Conservation (phyloP, 768 basidiomycete species). For the Candolleomyces eurysporus region DNA sequence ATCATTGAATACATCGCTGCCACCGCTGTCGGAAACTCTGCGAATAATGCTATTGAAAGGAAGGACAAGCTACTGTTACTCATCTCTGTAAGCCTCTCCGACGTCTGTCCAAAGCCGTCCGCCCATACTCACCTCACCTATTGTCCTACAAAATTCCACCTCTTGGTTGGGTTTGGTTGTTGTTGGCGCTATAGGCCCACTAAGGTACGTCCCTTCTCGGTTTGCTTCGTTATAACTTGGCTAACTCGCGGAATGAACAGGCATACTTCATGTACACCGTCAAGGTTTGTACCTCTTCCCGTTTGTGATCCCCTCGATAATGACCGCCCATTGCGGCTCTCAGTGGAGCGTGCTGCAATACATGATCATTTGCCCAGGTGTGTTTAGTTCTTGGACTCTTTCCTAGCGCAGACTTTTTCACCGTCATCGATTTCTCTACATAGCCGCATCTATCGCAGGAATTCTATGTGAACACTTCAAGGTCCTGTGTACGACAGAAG, state of each 20-base stretch:
- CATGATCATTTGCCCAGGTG: too few relatives aligned
- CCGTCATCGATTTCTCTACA: too few relatives aligned
- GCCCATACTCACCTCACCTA: too few relatives aligned
- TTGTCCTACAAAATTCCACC: too few relatives aligned
- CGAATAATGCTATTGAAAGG: constrained; percentile 65
- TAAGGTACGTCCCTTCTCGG: constrained; percentile 45
- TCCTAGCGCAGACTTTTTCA: too few relatives aligned
- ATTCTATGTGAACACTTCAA: constrained; percentile 61
- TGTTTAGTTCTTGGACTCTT: too few relatives aligned
- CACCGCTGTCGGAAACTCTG: constrained; percentile 58
- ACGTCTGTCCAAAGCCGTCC: too few relatives aligned
- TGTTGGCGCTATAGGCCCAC: constrained; percentile 81
- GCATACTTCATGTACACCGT: constrained; percentile 88
- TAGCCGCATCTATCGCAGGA: constrained; percentile 10
- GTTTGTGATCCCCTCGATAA: background rate
- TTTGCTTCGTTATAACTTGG: too few relatives aligned
- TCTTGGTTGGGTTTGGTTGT: constrained; percentile 29
- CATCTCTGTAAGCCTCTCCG: constrained; percentile 42
- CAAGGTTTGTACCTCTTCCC: constrained; percentile 49
- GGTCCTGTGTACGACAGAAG: constrained; percentile 66
- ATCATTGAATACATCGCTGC: constrained; percentile 83
- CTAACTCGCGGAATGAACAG: constrained; percentile 26
- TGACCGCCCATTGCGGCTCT: background rate
- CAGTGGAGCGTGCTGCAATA: constrained; percentile 88
- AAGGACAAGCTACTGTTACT: constrained; percentile 80